Percentiles rank a stretch among this genome's conserved stretches.
These are phyloP conservation scores for Raphanus hybrid DNA, from an alignment of 441 rosid genomes.

Conservation along the genomic window DNA sequence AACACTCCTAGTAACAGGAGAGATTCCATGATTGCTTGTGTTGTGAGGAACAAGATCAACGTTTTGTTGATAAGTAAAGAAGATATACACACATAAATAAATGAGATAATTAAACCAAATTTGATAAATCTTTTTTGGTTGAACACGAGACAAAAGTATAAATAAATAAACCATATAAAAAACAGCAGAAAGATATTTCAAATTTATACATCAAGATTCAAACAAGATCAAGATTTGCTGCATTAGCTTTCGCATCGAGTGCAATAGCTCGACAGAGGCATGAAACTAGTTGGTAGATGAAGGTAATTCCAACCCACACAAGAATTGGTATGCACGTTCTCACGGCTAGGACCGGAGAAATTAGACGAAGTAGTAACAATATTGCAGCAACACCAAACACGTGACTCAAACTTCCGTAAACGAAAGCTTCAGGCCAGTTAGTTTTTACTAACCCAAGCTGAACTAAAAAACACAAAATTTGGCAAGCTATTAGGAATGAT, in stretches of 20 bases:
- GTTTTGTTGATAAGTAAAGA: background rate
- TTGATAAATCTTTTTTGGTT: too few species aligned
- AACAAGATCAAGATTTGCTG: too few species aligned
- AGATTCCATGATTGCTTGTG: constrained; percentile 16
- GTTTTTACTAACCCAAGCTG: background rate
- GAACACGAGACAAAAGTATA: too few species aligned
- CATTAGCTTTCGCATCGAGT: background rate
- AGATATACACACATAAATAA: too few species aligned
- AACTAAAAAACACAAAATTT: background rate
- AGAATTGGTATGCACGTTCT: background rate
- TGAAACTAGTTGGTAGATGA: background rate
- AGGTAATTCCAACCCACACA: background rate
- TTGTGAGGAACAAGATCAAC: constrained; percentile 14
- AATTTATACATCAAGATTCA: too few species aligned
- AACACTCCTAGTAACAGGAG: constrained; percentile 53
- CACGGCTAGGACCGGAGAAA: background rate
- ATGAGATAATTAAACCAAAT: too few species aligned
- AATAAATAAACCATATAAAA: too few species aligned
- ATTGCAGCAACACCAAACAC: background rate
- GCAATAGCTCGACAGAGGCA: background rate
- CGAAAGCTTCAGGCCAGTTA: background rate
- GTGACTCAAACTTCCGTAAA: background rate
- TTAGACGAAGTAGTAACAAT: background rate
- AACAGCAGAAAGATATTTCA: too few species aligned
- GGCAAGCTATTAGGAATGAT: background rate